Evolutionary conservation across 169 alveolate species (phyloP), one percentile per base, ranked within the genome.

Genomic region (Plasmodium vivax): DNA sequence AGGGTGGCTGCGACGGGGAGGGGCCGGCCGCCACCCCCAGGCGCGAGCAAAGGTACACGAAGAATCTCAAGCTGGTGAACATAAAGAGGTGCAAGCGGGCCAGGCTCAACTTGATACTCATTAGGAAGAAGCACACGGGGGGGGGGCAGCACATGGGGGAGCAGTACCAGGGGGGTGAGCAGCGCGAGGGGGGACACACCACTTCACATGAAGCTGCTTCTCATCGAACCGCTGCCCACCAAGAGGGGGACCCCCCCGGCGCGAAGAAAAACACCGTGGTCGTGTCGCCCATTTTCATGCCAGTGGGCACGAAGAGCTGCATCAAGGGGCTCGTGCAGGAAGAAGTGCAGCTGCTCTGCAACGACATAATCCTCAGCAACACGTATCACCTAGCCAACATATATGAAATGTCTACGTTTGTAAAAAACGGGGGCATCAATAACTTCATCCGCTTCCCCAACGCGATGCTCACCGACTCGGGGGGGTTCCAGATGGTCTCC

Each of bases 221-320:
- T 23, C 27, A 23, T 23, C 27, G 27, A 23, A 23, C 27, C 27
- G 27, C 27, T 23, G 27, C 27, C 27, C 27, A 23, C 27, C 27
- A 23, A 23, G 27, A 23, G 27, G 27, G 27, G 27, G 27, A 23
- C 27, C 99, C 12, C 98, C 99, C 36, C 96, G 99, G 6, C 95
- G 96, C 19, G 72, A 99, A 84, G 96, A 98, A 16, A 96, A 99
- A 75, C 99, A 99, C 27, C 99, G 98, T 96, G 45, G 99, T 99
- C 3, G 93, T 96, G 62, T 98, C 99, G 10, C 99, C 99, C 12
- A 98, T 98, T 1, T 99, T 98, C 95, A 99, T 99, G 99, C 99
- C 99, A 19, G 99, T 99, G 19, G 99, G 99, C 9, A 99, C 99
- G 19, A 98, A 99, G 94, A 99, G 99, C 54, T 97, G 99, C 38